Evolutionary conservation across 2,329 filamentous ascomycete genomes (phyloP).

Genomic region (Diplodia scrobiculata): DNA sequence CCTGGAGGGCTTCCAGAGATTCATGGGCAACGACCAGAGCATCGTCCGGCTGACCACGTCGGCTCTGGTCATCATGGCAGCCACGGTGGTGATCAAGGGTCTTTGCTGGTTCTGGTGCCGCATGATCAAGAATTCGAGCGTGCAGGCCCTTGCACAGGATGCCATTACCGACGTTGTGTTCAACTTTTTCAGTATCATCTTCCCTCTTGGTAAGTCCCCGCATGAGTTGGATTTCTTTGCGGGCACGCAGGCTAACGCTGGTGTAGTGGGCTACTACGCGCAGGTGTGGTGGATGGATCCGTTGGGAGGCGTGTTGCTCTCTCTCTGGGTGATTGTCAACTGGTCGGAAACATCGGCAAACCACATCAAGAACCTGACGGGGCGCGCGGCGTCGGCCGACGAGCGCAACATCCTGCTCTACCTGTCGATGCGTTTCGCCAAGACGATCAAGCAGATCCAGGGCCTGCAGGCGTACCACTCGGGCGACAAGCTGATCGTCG

Average conservation of each 20-base stretch:
- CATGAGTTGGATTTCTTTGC: background rate
- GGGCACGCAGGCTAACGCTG: conserved; percentile 19
- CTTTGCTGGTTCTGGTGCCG: conserved; percentile 86
- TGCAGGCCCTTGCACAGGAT: conserved; percentile 74
- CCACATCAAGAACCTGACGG: conserved; percentile 79
- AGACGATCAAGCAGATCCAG: conserved; percentile 82
- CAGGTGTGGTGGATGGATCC: conserved; percentile 82
- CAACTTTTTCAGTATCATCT: conserved; percentile 85
- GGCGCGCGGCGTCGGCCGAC: conserved; percentile 75
- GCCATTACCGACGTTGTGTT: conserved; percentile 79
- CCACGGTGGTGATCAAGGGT: conserved; percentile 79
- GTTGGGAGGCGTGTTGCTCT: conserved; percentile 76
- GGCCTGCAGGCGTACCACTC: conserved; percentile 82
- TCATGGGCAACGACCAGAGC: conserved; percentile 62
- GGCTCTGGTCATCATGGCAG: conserved; percentile 76
- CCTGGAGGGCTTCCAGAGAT: conserved; percentile 67
- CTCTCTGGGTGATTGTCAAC: conserved; percentile 74
- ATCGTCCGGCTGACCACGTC: conserved; percentile 73
- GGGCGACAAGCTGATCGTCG: conserved; percentile 80
- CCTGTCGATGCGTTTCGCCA: conserved; percentile 90
- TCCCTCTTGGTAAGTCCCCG: conserved; percentile 64
- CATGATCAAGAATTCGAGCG: conserved; percentile 79
- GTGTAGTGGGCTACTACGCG: conserved; percentile 69
- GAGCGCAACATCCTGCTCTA: conserved; percentile 85
- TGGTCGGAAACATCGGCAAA: conserved; percentile 73